Base-by-base conservation (phyloP, 2,329 filamentous ascomycete genomes). In the Phialophora expanda region DNA sequence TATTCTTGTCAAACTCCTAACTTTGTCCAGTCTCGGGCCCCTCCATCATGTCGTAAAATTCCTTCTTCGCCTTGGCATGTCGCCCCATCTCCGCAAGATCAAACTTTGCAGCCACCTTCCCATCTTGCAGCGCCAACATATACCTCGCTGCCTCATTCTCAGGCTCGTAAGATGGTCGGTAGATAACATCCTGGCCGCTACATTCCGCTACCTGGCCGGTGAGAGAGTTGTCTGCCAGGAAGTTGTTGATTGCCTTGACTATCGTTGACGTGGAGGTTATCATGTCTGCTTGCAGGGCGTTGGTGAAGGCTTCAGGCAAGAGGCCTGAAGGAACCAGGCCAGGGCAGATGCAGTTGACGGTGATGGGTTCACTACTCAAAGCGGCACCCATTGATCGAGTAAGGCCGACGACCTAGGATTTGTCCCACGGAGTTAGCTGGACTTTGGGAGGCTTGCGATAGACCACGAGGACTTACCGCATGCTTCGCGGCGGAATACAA, bases 181-280 rank as follows among this genome's bases (percentile, higher is more conserved):
- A 57, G 22, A 57, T 26, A 11, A 57, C 17, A 5, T 57, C 55
- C 17, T 22, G 20, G 4, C 55, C 55, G 38, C 55, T 57, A 20
- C 55, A 57, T 57, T 57, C 55, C 12, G 34, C 55, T 4, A 44
- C 55, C 30, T 57, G 32, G n/a, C 55, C 55, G 17, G 34, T 57
- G 9, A 57, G n/a, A 14, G n/a, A 24, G 2, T 14, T 20, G 24
- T 57, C 55, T 17, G 34, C 34, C 7, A 57, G 20, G 22, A 57
- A 57, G 22, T 17, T 41, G 38, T 24, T 22, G 17, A 57, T 41
- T 24, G 55, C 55, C 12, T 41, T 57, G 55, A 57, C 55, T 20
- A 57, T 44, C 34, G 55, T 57, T 2, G 55, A 38, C 7, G 55
- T n/a, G 1, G 55, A 20, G 14, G 55, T 57, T 9, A 57, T 44